phyloP scores from a whole-genome alignment of 2,329 filamentous ascomycete genomes.

The Aspergillus sp. region DNA sequence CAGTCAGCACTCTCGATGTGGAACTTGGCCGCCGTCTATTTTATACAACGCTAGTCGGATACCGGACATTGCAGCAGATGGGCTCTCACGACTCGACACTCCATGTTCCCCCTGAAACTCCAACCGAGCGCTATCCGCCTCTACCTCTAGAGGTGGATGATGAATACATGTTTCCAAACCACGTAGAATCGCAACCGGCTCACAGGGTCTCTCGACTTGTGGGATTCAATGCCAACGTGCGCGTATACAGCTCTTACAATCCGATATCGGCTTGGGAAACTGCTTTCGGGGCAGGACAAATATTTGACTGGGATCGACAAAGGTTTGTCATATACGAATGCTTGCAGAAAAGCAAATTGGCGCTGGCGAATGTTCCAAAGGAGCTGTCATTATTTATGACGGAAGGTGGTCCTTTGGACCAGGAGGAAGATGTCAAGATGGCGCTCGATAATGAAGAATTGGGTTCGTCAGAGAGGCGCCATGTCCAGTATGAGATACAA shows the following conservation, averaged over 20 bases:
- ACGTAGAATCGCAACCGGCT: conserved; percentile 69
- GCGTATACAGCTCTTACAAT: conserved; percentile 79
- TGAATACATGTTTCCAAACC: conserved; percentile 70
- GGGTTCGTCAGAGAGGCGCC: conserved; percentile 27
- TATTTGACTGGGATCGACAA: conserved; percentile 77
- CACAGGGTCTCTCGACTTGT: conserved; percentile 69
- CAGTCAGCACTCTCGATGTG: conserved; percentile 40
- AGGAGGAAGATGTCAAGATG: conserved; percentile 43
- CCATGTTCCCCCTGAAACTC: conserved; percentile 73
- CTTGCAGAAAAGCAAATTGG: conserved; percentile 67
- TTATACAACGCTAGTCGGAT: conserved; percentile 76
- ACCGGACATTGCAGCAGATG: conserved; percentile 76
- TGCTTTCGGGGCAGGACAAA: conserved; percentile 74
- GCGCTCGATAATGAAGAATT: conserved; percentile 48
- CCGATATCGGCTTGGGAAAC: conserved; percentile 76
- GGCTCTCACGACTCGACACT: conserved; percentile 71
- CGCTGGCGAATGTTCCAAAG: conserved; percentile 65
- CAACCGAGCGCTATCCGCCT: conserved; percentile 73
- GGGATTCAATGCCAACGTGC: conserved; percentile 78
- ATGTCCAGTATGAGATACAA: conserved; percentile 80
- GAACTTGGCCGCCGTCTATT: conserved; percentile 64
- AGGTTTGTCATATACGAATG: conserved; percentile 70
- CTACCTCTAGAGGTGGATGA: conserved; percentile 82
- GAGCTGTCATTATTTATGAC: conserved; percentile 61
- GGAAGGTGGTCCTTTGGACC: conserved; percentile 30